Percentiles rank a stretch among this genome's conserved stretches.
Conservation (phyloP, 2,329 filamentous ascomycete species). For the Clonostachys sp. region DNA sequence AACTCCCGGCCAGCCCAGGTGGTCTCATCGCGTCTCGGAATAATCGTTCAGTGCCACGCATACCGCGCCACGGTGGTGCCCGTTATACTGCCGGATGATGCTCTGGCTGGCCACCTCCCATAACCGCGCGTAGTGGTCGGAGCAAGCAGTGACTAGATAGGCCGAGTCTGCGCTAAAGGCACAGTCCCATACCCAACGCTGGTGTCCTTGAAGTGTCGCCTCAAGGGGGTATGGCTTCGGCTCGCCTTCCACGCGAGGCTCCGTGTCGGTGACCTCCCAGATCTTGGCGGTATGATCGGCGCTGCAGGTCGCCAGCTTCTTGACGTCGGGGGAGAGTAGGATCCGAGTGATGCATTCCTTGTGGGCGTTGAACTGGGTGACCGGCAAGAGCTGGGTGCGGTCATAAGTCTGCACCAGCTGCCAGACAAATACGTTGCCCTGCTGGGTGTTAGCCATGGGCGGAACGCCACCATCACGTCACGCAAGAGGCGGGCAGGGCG, state of each 20-base stretch:
- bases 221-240: conserved; percentile 71
- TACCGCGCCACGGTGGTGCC: conserved; percentile 85
- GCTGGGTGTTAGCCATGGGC: not conserved
- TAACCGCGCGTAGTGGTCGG: conserved; percentile 85
- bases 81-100: conserved; percentile 93
- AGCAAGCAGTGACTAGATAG: conserved; percentile 89
- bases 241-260: conserved; percentile 34
- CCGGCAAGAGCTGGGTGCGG: conserved; percentile 76
- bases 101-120: conserved; percentile 86
- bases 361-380: conserved; percentile 87
- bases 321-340: conserved; percentile 86
- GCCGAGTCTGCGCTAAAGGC: conserved; percentile 91
- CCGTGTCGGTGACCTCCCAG: conserved; percentile 81
- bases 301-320: conserved; percentile 89
- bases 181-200: conserved; percentile 97
- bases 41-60: conserved; percentile 93
- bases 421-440: conserved; percentile 99
- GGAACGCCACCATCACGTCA: not conserved
- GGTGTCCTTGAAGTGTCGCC: conserved; percentile 83
- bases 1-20: not conserved
- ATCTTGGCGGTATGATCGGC: conserved; percentile 94
- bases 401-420: conserved; percentile 81
- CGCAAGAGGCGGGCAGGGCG: not conserved
- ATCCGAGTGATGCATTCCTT: conserved; percentile 91
- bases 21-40: conserved; percentile 42